Percentiles rank a stretch among this genome's conserved stretches.
phyloP scores from a whole-genome alignment of 2,329 filamentous ascomycete species.

The Ceratocystis huliohia region DNA sequence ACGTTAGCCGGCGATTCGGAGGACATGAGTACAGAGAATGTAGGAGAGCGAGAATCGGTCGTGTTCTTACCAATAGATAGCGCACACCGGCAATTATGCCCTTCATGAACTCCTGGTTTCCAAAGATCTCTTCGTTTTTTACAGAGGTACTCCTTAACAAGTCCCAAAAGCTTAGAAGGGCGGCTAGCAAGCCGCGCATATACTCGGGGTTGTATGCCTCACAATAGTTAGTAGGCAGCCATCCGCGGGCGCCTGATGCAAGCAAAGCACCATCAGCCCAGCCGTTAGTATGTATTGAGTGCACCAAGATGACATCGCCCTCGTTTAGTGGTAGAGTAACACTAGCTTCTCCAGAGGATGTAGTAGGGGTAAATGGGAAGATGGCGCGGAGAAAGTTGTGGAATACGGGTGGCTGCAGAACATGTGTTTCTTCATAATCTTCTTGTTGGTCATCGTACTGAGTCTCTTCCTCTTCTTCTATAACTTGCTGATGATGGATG shows the following conservation, averaged over 20 bases:
- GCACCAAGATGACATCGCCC: conserved; percentile 84
- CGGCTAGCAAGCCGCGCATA: conserved; percentile 73
- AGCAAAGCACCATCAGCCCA: conserved; percentile 95
- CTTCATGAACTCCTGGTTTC: conserved; percentile 86
- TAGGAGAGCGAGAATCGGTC: background rate
- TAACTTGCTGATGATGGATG: conserved; percentile 3
- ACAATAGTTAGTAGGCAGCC: conserved; percentile 97
- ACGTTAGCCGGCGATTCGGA: background rate
- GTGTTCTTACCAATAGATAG: conserved; percentile 61
- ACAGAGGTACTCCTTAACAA: conserved; percentile 65
- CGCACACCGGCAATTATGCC: conserved; percentile 88
- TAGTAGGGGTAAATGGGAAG: conserved; percentile 76
- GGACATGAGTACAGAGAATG: background rate
- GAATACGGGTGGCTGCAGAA: conserved; percentile 50
- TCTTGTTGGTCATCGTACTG: conserved; percentile 31
- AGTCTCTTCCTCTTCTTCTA: conserved; percentile 25
- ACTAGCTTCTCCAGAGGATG: conserved; percentile 65
- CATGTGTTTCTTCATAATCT: conserved; percentile 25
- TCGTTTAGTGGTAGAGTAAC: conserved; percentile 80
- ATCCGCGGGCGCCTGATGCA: conserved; percentile 73
- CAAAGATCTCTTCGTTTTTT: conserved; percentile 65
- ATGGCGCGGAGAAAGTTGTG: conserved; percentile 92
- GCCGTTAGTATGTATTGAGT: conserved; percentile 94
- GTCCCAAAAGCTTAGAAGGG: conserved; percentile 86
- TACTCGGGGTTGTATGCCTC: conserved; percentile 83